Conservation (phyloP, 2,329 filamentous ascomycete species). For the Exophiala sp. region DNA sequence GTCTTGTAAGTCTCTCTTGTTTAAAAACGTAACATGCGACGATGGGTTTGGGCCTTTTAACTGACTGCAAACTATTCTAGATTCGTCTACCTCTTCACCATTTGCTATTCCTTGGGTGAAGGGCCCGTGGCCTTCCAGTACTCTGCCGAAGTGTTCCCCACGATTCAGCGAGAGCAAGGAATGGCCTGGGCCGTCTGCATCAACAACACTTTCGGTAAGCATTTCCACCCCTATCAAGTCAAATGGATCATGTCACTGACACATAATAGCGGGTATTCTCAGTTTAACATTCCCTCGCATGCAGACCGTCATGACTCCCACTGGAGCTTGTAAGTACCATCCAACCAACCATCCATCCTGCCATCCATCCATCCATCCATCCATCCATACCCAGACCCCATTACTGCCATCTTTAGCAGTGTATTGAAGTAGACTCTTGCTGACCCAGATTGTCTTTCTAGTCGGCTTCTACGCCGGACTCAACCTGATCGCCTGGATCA, state of each 20-base stretch:
- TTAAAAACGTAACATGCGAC: no score
- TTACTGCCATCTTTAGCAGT: no score
- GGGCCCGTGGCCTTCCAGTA: conserved; percentile 61
- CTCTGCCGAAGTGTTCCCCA: conserved; percentile 56
- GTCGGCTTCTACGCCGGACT: conserved; percentile 34
- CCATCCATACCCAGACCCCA: no score
- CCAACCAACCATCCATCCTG: conserved; percentile 48
- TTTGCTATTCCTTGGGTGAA: conserved; percentile 52
- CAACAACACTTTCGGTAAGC: conserved; percentile 35
- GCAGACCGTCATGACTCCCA: conserved; percentile 44
- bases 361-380: background rate
- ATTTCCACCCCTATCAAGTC: conserved; percentile 52
- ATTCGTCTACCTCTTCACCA: conserved; percentile 33
- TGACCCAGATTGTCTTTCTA: no score
- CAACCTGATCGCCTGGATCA: conserved; percentile 44
- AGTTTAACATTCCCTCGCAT: conserved; percentile 50
- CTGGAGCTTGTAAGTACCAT: conserved; percentile 52
- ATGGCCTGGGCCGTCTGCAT: conserved; percentile 42
- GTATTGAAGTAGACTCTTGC: no score
- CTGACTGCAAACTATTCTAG: background rate
- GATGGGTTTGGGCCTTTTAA: no score
- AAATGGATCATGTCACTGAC: no score
- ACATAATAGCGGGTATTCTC: conserved; percentile 46
- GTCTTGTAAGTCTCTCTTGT: conserved; percentile 27
- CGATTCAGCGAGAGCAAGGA: conserved; percentile 35